Evolutionary conservation across 768 basidiomycete species (phyloP), one percentile per base, ranked within the genome.

Genomic region (Mycena capillaripes): DNA sequence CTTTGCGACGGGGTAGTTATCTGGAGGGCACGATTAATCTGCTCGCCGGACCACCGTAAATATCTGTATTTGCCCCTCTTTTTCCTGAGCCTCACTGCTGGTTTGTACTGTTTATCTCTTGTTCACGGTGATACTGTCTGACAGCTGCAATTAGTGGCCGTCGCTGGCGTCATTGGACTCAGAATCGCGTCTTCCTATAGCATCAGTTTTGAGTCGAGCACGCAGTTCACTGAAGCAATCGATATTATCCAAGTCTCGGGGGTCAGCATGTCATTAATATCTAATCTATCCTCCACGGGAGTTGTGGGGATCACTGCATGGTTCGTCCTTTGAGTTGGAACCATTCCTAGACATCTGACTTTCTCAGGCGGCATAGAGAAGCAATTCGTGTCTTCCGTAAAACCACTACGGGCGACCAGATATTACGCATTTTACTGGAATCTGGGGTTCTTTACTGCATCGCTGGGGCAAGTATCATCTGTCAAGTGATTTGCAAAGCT

Each of bases 391-490:
- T 21, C 8, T 73, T 70, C 53, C 29, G 65, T 32, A 61, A 50
- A 23, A 32, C 57, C 16, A 70, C 64, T 8, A 21, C 66, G 21
- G 69, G 68, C 42, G 46, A 66, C 46, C 38, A 40, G 36, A 66
- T 73, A 27, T 57, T 73, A 29, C 25, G 44, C 0, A 52, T 73
- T 12, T 32, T 73, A 14, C 27, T 73, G 12, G 72, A 73, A 27
- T 66, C 63, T 17, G 72, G 72, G 2, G 21, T 70, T 6, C 32
- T 73, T 4, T 73, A 73, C 42, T 61, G 57, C 23, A n/a, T 69
- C 3, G 34, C 46, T 16, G 64, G 40, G 16, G 63, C 34, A 19
- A 65, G 63, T 59, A 32, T 27, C 12, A 4, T 30, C 16, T n/a
- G 19, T 42, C 23, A 55, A 40, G n/a, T 19, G 1, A 46, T 36